These are phyloP conservation scores for Hanseniaspora nectarophila DNA, from an alignment of 805 yeast species.

Conservation along the genomic window DNA sequence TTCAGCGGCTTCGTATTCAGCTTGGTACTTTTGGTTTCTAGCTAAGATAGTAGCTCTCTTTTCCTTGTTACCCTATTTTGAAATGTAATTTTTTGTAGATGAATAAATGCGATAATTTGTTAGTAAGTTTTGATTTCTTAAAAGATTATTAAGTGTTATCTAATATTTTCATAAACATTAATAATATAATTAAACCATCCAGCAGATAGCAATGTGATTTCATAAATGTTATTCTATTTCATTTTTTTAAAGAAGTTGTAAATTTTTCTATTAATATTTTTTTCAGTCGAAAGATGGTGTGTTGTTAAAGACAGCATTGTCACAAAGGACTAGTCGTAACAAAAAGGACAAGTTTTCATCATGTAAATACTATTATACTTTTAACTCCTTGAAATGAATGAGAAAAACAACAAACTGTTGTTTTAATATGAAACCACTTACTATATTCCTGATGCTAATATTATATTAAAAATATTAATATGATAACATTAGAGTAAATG, in stretches of 20 bases:
- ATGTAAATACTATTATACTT: slow-evolving; percentile 17
- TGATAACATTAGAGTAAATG: not conserved
- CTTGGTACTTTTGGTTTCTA: slow-evolving; percentile 93
- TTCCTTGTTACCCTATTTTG: slow-evolving; percentile 36
- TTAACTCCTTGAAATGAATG: not conserved
- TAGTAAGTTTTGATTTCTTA: slow-evolving; percentile 14
- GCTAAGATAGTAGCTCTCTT: slow-evolving; percentile 65
- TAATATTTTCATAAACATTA: not conserved
- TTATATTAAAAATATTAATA: not conserved
- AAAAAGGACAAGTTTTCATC: slow-evolving; percentile 39
- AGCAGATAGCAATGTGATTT: slow-evolving; percentile 15
- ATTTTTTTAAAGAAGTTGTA: not conserved
- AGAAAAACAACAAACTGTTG: slow-evolving; percentile 15
- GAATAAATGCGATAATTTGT: slow-evolving; percentile 7
- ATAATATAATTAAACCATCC: not conserved
- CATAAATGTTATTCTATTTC: not conserved
- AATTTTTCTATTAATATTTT: not conserved
- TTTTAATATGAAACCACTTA: not conserved
- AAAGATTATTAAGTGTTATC: too few species aligned
- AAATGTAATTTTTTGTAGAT: slow-evolving; percentile 2
- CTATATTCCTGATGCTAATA: not conserved
- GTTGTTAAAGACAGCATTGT: slow-evolving; percentile 56
- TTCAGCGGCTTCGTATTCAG: slow-evolving; percentile 88
- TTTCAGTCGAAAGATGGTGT: slow-evolving; percentile 72
- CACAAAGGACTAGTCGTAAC: slow-evolving; percentile 47